Evolutionary conservation across 179 eudicot species (phyloP).

Genomic region (Camellia oleifera): DNA sequence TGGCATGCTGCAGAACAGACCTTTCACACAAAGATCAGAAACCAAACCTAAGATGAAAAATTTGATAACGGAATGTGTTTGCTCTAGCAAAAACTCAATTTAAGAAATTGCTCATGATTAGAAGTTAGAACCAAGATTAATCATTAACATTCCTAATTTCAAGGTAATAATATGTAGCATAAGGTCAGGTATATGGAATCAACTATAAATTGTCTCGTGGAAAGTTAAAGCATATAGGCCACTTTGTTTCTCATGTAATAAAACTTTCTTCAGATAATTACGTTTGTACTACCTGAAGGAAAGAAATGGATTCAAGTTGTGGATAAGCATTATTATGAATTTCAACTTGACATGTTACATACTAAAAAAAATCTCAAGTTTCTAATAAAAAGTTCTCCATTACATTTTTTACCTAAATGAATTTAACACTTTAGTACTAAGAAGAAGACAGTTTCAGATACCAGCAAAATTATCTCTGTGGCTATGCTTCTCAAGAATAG

Average conservation of each 20-base stretch:
- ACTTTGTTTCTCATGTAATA: neutral
- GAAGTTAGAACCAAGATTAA: neutral
- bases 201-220: neutral
- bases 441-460: neutral
- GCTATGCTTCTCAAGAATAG: neutral
- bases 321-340: neutral
- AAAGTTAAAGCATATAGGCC: neutral
- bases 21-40: neutral
- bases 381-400: no score
- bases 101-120: neutral
- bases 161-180: neutral
- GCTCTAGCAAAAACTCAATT: neutral
- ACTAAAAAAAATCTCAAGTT: no score
- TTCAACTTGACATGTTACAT: neutral
- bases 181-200: neutral
- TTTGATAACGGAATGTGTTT: no score
- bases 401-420: neutral
- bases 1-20: neutral
- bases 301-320: neutral
- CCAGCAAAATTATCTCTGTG: neutral
- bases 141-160: neutral
- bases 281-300: neutral
- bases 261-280: neutral
- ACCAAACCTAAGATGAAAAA: neutral
- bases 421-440: neutral